Conservation (phyloP, 495 filamentous ascomycete species). For the Amorphotheca resinae region DNA sequence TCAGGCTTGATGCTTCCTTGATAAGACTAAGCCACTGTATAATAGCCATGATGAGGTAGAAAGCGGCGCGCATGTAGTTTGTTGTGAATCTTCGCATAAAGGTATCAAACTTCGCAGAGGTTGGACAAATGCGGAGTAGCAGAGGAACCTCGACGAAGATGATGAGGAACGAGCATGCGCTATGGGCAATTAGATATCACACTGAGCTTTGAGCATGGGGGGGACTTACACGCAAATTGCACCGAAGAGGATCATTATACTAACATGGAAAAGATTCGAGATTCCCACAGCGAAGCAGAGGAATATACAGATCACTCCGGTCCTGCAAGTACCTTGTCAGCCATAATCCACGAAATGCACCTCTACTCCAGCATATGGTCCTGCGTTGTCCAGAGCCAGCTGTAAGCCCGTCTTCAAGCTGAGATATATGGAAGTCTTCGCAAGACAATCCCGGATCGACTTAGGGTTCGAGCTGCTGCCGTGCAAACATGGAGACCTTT, state of each 20-base stretch:
- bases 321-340: constrained; percentile 44
- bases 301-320: constrained; percentile 85
- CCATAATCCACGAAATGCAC: background rate
- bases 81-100: constrained; percentile 88
- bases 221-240: constrained; percentile 69
- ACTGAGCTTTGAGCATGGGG: constrained; percentile 1
- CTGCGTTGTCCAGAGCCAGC: background rate
- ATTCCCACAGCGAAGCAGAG: constrained; percentile 93
- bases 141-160: constrained; percentile 96
- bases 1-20: constrained; percentile 49
- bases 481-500: no score
- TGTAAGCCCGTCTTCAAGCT: no score
- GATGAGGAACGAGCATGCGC: constrained; percentile 69
- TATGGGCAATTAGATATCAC: constrained; percentile 26
- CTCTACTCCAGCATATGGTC: constrained; percentile 1
- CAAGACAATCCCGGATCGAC: background rate
- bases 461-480: no score
- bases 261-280: constrained; percentile 64
- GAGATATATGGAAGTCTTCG: background rate
- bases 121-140: constrained; percentile 95
- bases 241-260: constrained; percentile 66
- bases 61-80: constrained; percentile 92
- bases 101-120: constrained; percentile 73
- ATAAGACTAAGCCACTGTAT: constrained; percentile 74
- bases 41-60: constrained; percentile 70